phyloP scores from a whole-genome alignment of 768 basidiomycete species.

The Scleroderma bovista region DNA sequence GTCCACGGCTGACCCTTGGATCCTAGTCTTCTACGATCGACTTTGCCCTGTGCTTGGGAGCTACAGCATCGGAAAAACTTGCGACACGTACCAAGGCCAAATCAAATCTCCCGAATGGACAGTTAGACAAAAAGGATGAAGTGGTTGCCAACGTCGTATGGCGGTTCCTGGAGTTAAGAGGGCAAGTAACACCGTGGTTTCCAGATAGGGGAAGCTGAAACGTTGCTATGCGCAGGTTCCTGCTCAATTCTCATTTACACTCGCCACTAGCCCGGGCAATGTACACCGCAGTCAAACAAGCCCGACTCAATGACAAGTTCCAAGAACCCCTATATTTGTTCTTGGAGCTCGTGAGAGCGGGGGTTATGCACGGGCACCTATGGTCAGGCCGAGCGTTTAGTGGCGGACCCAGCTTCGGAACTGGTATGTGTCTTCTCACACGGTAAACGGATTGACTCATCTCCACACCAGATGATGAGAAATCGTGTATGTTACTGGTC shows the following conservation, averaged over 20 bases:
- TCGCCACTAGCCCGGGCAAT: constrained; percentile 89
- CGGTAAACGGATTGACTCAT: constrained; percentile 18
- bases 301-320: constrained; percentile 94
- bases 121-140: constrained; percentile 96
- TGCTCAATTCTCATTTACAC: constrained; percentile 83
- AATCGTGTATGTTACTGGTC: constrained; percentile 89
- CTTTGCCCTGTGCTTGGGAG: constrained; percentile 89
- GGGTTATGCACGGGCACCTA: constrained; percentile 90
- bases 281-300: constrained; percentile 70
- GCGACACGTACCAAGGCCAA: constrained; percentile 79
- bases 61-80: constrained; percentile 74
- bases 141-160: constrained; percentile 97
- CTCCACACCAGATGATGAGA: constrained; percentile 72
- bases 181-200: constrained; percentile 44
- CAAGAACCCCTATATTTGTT: constrained; percentile 95
- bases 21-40: constrained; percentile 93
- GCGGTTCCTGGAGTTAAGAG: constrained; percentile 94
- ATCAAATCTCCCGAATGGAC: constrained; percentile 33
- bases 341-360: constrained; percentile 92
- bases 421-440: constrained; percentile 51
- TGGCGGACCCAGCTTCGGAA: constrained; percentile 93
- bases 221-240: constrained; percentile 53
- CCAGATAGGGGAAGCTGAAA: constrained; percentile 2
- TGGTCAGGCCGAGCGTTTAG: constrained; percentile 88
- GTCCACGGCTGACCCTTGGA: constrained; percentile 16